phyloP scores from a whole-genome alignment of 495 filamentous ascomycete species.

The Aspergillus ellipticus region DNA sequence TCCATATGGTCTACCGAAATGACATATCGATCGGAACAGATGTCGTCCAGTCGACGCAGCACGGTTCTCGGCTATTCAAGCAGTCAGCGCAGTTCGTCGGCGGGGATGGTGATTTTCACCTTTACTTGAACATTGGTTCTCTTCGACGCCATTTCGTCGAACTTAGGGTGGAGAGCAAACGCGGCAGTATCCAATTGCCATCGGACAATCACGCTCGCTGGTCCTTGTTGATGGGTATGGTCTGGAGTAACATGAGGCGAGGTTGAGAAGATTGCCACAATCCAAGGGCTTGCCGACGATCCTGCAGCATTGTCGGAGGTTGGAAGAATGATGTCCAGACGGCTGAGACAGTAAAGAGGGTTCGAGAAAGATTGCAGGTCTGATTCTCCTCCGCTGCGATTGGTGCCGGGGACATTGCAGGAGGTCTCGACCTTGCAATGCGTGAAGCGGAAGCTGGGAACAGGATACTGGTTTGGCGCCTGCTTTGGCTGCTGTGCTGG shows the following conservation, averaged over 20 bases:
- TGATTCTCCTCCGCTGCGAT: slow-evolving; percentile 19
- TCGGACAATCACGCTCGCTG: slow-evolving; percentile 65
- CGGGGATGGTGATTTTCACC: slow-evolving; percentile 20
- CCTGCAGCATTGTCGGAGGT: slow-evolving; percentile 48
- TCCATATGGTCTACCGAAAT: slow-evolving; percentile 63
- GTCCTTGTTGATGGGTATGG: slow-evolving; percentile 55
- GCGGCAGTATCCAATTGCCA: slow-evolving; percentile 69
- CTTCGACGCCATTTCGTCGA: slow-evolving; percentile 67
- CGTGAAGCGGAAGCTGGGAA: slow-evolving; percentile 41
- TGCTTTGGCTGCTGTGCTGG: slow-evolving; percentile 27
- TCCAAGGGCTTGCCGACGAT: slow-evolving; percentile 52
- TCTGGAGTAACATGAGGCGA: slow-evolving; percentile 43
- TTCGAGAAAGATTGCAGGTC: slow-evolving; percentile 32
- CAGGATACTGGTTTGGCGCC: slow-evolving; percentile 30
- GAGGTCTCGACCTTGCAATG: slow-evolving; percentile 42
- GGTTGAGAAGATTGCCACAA: slow-evolving; percentile 70
- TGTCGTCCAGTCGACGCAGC: slow-evolving; percentile 64
- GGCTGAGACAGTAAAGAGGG: slow-evolving; percentile 55
- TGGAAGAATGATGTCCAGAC: slow-evolving; percentile 62
- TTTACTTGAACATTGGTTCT: slow-evolving; percentile 50
- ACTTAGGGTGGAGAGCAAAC: slow-evolving; percentile 62
- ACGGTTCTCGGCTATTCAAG: slow-evolving; percentile 49
- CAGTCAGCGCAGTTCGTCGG: not conserved
- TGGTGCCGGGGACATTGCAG: slow-evolving; percentile 27
- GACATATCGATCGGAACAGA: slow-evolving; percentile 62